Percentiles rank a stretch among this genome's conserved stretches.
phyloP scores from a whole-genome alignment of 1,139 yeast species.

The Taphrina populina region DNA sequence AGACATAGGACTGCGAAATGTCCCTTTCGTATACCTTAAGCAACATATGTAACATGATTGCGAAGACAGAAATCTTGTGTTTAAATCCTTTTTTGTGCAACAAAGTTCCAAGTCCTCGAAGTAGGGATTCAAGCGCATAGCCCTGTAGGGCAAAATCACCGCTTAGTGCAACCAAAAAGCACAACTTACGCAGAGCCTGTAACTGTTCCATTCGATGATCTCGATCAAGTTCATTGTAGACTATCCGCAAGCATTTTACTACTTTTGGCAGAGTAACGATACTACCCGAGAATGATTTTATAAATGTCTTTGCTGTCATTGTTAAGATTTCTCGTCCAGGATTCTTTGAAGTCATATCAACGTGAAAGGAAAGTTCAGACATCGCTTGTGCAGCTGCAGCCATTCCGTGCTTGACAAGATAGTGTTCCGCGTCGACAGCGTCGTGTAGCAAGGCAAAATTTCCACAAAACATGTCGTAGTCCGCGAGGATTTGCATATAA shows the following conservation, averaged over 20 bases:
- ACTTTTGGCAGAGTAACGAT: no score
- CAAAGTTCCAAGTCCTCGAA: background rate
- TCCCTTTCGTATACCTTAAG: no score
- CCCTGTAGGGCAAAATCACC: background rate
- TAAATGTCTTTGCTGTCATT: background rate
- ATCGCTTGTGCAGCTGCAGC: background rate
- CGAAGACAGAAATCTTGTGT: background rate
- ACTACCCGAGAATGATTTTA: background rate
- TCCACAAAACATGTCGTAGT: background rate
- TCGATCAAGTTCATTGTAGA: background rate
- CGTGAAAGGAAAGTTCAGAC: background rate
- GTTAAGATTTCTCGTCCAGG: background rate
- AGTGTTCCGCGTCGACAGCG: background rate
- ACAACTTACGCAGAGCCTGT: slow-evolving; percentile 3
- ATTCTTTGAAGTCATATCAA: background rate
- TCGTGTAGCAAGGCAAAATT: background rate
- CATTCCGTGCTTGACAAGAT: background rate
- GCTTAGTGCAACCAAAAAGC: background rate
- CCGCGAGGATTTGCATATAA: background rate
- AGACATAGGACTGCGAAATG: no score
- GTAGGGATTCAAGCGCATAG: background rate
- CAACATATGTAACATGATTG: slow-evolving; percentile 1
- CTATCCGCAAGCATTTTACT: background rate
- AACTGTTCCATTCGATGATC: background rate
- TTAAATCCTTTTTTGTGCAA: background rate